phyloP scores from a whole-genome alignment of 2,329 filamentous ascomycete species.

The Trichoderma breve region DNA sequence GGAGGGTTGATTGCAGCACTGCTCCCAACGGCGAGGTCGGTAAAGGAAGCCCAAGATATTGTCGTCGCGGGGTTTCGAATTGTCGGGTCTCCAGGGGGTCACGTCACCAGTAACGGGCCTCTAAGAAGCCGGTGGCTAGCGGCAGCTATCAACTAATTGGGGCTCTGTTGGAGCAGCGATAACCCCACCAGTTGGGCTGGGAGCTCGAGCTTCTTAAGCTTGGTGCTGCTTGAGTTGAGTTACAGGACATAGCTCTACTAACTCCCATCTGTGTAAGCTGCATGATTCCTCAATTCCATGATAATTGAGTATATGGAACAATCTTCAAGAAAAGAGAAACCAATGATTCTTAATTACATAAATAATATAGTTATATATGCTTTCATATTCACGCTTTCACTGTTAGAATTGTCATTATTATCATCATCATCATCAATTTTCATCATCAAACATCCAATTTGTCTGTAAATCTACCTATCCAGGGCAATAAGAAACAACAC shows the following conservation, averaged over 20 bases:
- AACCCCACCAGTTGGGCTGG: not conserved
- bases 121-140: not conserved
- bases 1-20: not conserved
- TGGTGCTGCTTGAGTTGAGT: not conserved
- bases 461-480: slow-evolving; percentile 3
- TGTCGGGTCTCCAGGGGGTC: slow-evolving; percentile 12
- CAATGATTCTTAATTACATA: not conserved
- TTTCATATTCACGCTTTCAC: not conserved
- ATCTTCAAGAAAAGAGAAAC: not conserved
- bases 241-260: not conserved
- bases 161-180: not conserved
- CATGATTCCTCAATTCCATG: not conserved
- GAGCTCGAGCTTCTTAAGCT: not conserved
- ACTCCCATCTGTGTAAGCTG: not conserved
- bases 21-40: not conserved
- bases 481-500: not conserved
- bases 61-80: slow-evolving; percentile 11
- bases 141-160: not conserved
- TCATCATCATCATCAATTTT: not conserved
- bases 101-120: slow-evolving; percentile 15
- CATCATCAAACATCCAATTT: slow-evolving; percentile 4
- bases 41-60: slow-evolving; percentile 1
- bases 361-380: not conserved
- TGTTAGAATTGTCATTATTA: not conserved
- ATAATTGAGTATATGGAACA: not conserved